phyloP scores from a whole-genome alignment of 768 basidiomycete genomes.

The Boletus vermiculosoides region DNA sequence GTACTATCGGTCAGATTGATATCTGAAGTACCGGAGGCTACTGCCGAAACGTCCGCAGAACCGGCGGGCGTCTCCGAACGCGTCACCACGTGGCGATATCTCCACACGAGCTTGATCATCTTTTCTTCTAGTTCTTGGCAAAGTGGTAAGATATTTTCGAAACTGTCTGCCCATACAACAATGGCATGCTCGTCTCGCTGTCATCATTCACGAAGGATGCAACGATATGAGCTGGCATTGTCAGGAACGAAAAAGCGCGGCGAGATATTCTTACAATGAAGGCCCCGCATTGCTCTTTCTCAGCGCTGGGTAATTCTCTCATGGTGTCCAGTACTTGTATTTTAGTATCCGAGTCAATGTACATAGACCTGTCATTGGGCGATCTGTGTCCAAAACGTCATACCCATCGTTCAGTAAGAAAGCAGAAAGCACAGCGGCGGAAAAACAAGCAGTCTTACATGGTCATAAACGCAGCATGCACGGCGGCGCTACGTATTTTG shows the following conservation, averaged over 20 bases:
- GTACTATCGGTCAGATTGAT: constrained; percentile 51
- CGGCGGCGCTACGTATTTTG: constrained; percentile 75
- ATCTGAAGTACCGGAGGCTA: constrained; percentile 51
- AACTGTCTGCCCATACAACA: constrained; percentile 80
- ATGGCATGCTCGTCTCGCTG: constrained; percentile 81
- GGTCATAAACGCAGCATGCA: constrained; percentile 71
- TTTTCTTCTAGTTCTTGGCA: constrained; percentile 71
- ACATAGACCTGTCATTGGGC: constrained; percentile 55
- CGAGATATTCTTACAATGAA: constrained; percentile 60
- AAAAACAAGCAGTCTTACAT: constrained; percentile 46
- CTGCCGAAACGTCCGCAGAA: constrained; percentile 35
- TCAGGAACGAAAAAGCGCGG: neutral
- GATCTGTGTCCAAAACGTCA: constrained; percentile 35
- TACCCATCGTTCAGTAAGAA: neutral
- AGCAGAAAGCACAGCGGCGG: neutral
- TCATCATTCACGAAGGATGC: neutral
- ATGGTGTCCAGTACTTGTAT: constrained; percentile 83
- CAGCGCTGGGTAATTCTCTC: constrained; percentile 64
- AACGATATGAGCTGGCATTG: neutral
- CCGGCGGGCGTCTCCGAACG: constrained; percentile 20
- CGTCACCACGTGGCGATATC: constrained; percentile 35
- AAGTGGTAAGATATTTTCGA: constrained; percentile 73
- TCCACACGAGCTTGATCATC: constrained; percentile 81
- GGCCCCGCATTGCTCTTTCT: constrained; percentile 89
- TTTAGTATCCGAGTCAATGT: constrained; percentile 75